Evolutionary conservation across 2,329 filamentous ascomycete species (phyloP), one percentile per base, ranked within the genome.

Genomic region (Ophiosphaerella herpotricha): DNA sequence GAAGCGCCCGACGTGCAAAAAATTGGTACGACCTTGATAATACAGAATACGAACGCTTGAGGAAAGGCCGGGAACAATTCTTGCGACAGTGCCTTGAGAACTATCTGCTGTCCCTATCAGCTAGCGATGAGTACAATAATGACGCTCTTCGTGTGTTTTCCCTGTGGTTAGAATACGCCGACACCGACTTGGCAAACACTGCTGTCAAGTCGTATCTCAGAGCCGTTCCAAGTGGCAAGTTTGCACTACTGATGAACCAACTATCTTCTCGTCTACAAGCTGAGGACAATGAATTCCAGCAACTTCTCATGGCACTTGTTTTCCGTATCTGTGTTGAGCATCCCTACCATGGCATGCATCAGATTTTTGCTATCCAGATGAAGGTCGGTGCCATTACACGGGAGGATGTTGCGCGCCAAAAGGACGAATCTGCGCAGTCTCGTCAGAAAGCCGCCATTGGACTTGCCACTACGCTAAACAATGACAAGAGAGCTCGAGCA

Each of bases 261-360:
- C 82, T 99, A 29, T 93, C 92, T 5, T 99, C 95, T n/a, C 86
- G 94, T 7, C 77, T 99, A 5, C 85, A 96, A 53, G 84, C 89
- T 54, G 82, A 86, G 29, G 74, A 81, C 1, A 82, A 80, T 13
- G 68, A 78, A 0, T 99, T 99, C 66, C 94, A 99, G 65, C 80
- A 78, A 35, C 79, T 93, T 1, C 78, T 99, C 2, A 83, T 85
- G 43, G 78, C 80, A 2, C 77, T 99, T 14, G 86, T 97, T 4
- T 85, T 86, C 64, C 86, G 86, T 7, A 96, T 99, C 47, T 97
- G 93, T 67, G 80, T 83, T 9, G 91, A 99, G 49, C 94, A 99
- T 74, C 95, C 94, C 0, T 96, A 92, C 71, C 95, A 99, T 68
- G 91, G 91, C 41, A 93, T 97, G 86, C 96, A 99, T 70, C 92